phyloP scores from a whole-genome alignment of 2,329 filamentous ascomycete species.

The Fusarium newnesense region DNA sequence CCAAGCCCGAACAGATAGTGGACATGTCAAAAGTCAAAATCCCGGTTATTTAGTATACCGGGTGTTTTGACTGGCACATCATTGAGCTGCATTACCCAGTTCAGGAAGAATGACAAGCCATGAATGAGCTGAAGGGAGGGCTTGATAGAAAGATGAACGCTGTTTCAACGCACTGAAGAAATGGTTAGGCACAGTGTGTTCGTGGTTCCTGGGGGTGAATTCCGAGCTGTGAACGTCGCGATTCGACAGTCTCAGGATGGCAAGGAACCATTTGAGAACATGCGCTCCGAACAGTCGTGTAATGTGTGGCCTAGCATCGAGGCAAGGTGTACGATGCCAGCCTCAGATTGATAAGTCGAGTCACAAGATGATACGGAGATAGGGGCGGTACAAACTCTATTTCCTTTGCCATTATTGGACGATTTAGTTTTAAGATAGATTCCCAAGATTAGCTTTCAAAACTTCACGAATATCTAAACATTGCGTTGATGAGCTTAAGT shows the following conservation, averaged over 20 bases:
- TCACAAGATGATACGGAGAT: neutral
- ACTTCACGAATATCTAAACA: fast-evolving
- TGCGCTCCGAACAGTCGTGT: fast-evolving
- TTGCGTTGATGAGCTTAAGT: neutral
- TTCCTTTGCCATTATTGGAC: neutral
- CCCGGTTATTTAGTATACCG: too few relatives aligned
- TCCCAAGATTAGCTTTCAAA: neutral
- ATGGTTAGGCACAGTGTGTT: too few relatives aligned
- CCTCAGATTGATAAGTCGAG: fast-evolving
- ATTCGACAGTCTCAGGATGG: neutral
- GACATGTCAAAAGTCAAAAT: neutral
- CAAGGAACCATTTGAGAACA: neutral
- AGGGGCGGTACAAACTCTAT: neutral
- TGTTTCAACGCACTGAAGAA: fast-evolving
- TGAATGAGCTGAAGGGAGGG: fast-evolving
- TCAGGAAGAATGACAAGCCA: fast-evolving
- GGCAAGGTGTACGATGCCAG: fast-evolving
- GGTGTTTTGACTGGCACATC: neutral
- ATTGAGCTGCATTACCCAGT: too few relatives aligned
- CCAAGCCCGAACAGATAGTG: fast-evolving
- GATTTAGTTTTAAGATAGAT: fast-evolving
- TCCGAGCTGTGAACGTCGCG: neutral
- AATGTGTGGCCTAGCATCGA: fast-evolving
- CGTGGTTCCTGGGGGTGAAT: fast-evolving
- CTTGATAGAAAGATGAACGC: too few relatives aligned